phyloP scores from a whole-genome alignment of 352 stramenopile species.

The Globisporangium nagaii region DNA sequence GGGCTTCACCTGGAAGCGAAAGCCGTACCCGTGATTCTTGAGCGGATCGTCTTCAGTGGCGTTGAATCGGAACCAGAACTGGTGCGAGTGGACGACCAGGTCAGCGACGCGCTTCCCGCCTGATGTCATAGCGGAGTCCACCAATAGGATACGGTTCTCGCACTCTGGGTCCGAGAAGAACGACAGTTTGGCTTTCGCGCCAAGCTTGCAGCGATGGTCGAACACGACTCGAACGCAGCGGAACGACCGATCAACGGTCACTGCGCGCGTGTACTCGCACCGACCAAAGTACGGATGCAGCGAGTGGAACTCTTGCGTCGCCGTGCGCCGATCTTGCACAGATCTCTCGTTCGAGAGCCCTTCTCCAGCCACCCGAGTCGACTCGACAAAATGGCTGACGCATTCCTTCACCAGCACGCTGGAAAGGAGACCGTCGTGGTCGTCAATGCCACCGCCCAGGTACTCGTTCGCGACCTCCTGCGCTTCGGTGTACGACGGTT shows the following conservation, averaged over 20 bases:
- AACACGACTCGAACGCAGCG: conserved; percentile 75
- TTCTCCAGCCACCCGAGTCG: conserved; percentile 63
- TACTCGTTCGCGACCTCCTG: conserved; percentile 56
- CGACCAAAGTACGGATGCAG: conserved; percentile 82
- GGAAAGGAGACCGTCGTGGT: conserved; percentile 58
- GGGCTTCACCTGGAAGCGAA: conserved; percentile 76
- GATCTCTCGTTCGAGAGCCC: conserved; percentile 13
- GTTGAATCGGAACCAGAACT: conserved; percentile 82
- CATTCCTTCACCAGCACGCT: conserved; percentile 82
- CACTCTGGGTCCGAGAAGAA: conserved; percentile 74
- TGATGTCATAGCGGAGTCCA: conserved; percentile 43
- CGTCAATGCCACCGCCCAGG: conserved; percentile 37
- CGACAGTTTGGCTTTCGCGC: conserved; percentile 57
- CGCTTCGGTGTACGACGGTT: conserved; percentile 56
- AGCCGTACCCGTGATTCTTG: conserved; percentile 72
- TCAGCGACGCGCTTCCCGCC: conserved; percentile 42
- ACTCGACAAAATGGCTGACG: conserved; percentile 80
- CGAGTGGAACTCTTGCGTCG: conserved; percentile 62
- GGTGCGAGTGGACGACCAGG: conserved; percentile 61
- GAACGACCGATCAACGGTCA: conserved; percentile 42
- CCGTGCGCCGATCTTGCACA: conserved; percentile 6
- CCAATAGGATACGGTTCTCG: conserved; percentile 38
- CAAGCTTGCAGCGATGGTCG: conserved; percentile 69
- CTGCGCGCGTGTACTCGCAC: conserved; percentile 69
- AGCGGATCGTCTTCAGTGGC: conserved; percentile 54